These are phyloP conservation scores for Flaveria brownii DNA, from an alignment of 129 eudicot species.

Conservation along the genomic window DNA sequence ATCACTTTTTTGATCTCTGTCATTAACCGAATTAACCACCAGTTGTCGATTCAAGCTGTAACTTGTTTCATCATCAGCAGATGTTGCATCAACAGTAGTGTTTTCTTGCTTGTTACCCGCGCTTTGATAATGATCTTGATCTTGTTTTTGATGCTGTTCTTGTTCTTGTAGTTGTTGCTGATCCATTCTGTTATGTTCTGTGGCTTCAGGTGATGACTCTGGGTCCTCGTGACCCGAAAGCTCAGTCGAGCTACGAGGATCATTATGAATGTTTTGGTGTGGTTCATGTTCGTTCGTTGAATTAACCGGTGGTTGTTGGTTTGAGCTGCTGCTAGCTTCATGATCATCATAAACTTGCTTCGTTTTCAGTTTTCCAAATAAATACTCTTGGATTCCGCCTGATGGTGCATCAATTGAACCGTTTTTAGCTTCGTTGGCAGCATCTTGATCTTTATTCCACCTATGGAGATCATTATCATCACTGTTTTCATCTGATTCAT, in stretches of 20 bases:
- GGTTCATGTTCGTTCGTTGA: slow-evolving; percentile 13
- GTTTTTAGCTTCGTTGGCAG: slow-evolving; percentile 40
- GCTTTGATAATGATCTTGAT: slow-evolving; percentile 22
- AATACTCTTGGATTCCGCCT: slow-evolving; percentile 14
- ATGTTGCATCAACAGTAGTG: slow-evolving; percentile 2
- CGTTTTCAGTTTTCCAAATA: slow-evolving; percentile 26
- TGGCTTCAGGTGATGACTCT: slow-evolving; percentile 39
- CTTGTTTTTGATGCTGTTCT: slow-evolving; percentile 2
- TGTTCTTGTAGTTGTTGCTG: slow-evolving; percentile 23
- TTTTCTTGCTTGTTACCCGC: neutral
- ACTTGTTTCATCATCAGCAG: slow-evolving; percentile 25
- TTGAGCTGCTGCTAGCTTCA: slow-evolving; percentile 35
- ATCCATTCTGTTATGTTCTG: slow-evolving; percentile 27
- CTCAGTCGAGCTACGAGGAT: slow-evolving; percentile 39
- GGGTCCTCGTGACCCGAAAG: slow-evolving; percentile 45
- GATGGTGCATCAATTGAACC: slow-evolving; percentile 18
- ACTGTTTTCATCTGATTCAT: slow-evolving; percentile 27
- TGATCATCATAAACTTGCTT: slow-evolving; percentile 30
- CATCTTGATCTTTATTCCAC: slow-evolving; percentile 20
- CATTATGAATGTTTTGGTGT: slow-evolving; percentile 21
- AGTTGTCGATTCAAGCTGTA: slow-evolving; percentile 29
- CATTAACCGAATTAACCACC: neutral
- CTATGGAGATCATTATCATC: slow-evolving; percentile 13
- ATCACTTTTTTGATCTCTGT: neutral
- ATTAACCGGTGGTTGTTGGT: slow-evolving; percentile 25